phyloP scores from a whole-genome alignment of 768 basidiomycete species.

The Chalciporus sphaerocephalus region DNA sequence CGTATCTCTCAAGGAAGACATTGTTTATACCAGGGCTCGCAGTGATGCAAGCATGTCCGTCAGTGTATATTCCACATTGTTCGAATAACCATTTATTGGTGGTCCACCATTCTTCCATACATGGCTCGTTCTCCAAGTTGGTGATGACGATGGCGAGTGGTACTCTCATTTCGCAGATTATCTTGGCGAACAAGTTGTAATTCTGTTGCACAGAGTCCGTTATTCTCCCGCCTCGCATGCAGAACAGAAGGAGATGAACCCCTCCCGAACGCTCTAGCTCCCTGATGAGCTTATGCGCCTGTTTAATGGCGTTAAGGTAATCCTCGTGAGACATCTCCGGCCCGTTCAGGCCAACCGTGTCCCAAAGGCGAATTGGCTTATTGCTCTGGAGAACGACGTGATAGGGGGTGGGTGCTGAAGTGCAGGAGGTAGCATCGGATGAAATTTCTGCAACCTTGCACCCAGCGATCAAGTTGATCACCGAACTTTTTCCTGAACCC shows the following conservation, averaged over 20 bases:
- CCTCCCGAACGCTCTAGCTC: conserved; percentile 31
- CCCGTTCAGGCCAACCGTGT: conserved; percentile 33
- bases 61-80: conserved; percentile 24
- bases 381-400: conserved; percentile 12
- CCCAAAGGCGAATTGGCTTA: conserved; percentile 26
- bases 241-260: conserved; percentile 37
- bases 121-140: conserved; percentile 34
- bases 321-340: conserved; percentile 14
- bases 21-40: conserved; percentile 25
- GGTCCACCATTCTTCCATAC: conserved; percentile 39
- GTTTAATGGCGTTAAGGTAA: conserved; percentile 25
- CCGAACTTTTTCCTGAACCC: conserved; percentile 37
- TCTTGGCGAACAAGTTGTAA: conserved; percentile 35
- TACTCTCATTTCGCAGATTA: conserved; percentile 37
- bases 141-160: conserved; percentile 39
- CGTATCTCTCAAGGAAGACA: conserved; percentile 25
- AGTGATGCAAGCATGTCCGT: conserved; percentile 40
- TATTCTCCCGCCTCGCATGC: conserved; percentile 38
- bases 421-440: conserved; percentile 32
- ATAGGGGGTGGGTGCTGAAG: conserved; percentile 29
- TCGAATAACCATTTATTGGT: conserved; percentile 31
- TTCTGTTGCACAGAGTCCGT: conserved; percentile 35
- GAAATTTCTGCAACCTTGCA: conserved; percentile 27
- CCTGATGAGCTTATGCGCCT: conserved; percentile 33
- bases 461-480: conserved; percentile 39